These are phyloP conservation scores for Medicago arabica DNA, from an alignment of 306 rosid species.

Conservation along the genomic window DNA sequence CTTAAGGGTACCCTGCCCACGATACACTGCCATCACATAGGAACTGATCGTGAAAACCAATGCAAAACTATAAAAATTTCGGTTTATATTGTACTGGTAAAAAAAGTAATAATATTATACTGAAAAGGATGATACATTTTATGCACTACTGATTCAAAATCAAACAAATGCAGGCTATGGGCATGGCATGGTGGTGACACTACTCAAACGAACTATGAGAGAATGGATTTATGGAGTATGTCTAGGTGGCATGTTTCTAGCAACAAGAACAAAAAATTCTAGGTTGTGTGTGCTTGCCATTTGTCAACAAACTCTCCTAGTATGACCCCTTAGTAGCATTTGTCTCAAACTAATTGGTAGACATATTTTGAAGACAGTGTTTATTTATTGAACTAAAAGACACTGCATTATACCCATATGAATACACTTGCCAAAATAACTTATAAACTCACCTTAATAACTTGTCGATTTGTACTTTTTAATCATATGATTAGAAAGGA, in stretches of 20 bases:
- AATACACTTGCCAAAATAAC: no score
- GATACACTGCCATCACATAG: background rate
- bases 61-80: background rate
- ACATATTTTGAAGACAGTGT: no score
- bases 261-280: no score
- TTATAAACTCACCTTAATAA: no score
- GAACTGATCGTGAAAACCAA: background rate
- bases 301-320: no score
- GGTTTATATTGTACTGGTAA: background rate
- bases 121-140: background rate
- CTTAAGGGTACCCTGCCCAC: background rate
- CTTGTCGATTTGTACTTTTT: no score
- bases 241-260: background rate
- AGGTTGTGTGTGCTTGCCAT: no score
- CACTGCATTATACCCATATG: no score
- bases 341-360: no score
- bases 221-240: background rate
- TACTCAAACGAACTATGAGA: background rate
- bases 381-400: no score
- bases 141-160: background rate
- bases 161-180: background rate
- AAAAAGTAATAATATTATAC: background rate
- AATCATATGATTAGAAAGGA: no score
- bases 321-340: no score
- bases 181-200: background rate